Conservation (phyloP, 352 stramenopile species). For the Globisporangium echinulatum region DNA sequence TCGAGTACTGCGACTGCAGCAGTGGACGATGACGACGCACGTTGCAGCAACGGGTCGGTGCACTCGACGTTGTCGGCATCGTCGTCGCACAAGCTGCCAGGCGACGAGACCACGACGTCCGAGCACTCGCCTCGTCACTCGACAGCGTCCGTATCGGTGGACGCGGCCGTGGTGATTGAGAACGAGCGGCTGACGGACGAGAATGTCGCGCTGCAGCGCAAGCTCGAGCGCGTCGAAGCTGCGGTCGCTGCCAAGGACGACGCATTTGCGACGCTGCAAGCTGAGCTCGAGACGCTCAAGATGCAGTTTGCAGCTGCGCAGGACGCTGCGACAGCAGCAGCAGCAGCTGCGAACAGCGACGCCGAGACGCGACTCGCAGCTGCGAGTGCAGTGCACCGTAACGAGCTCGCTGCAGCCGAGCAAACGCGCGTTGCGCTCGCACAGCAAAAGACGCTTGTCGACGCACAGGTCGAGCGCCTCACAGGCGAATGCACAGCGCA, state of each 20-base stretch:
- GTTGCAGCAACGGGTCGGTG: background rate
- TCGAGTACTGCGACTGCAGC: background rate
- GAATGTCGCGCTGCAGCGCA: constrained; percentile 28
- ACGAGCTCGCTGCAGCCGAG: constrained; percentile 4
- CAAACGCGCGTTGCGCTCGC: background rate
- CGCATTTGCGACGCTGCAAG: constrained; percentile 16
- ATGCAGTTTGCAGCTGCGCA: constrained; percentile 29
- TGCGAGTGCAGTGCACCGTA: constrained; percentile 8
- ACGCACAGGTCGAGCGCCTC: constrained; percentile 2
- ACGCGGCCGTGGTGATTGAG: constrained; percentile 28
- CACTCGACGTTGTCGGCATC: background rate
- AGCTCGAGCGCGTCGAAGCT: constrained; percentile 24
- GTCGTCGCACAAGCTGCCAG: constrained; percentile 6
- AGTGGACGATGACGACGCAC: background rate
- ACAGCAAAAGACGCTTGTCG: background rate
- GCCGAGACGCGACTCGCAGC: constrained; percentile 20
- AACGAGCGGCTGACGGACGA: constrained; percentile 36
- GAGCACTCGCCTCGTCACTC: constrained; percentile 9
- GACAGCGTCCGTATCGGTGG: constrained; percentile 14
- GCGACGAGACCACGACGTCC: constrained; percentile 9
- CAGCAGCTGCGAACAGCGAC: constrained; percentile 16
- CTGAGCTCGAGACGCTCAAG: constrained; percentile 19
- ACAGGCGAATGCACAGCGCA: background rate
- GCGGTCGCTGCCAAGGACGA: constrained; percentile 25
- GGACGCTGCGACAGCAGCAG: constrained; percentile 21